Evolutionary conservation across 2,329 filamentous ascomycete species (phyloP).

Genomic region (Calcarisporium arbuscula): DNA sequence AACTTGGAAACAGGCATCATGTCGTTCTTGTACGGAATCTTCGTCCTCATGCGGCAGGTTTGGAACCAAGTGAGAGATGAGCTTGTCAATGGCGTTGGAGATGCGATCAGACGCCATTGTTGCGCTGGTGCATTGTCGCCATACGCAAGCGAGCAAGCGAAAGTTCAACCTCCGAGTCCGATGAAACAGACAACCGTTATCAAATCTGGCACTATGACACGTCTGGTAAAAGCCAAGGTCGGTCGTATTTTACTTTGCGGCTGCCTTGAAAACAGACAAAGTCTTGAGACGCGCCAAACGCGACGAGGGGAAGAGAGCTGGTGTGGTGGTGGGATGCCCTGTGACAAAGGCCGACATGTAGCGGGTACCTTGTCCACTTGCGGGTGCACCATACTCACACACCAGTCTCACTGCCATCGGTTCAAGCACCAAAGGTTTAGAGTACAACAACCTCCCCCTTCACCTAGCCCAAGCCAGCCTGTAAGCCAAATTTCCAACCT

Average conservation of each 20-base stretch:
- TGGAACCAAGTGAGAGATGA: constrained; percentile 70
- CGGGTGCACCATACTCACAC: too few relatives aligned
- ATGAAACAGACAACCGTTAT: too few relatives aligned
- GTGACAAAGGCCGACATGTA: constrained; percentile 14
- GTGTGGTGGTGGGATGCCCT: too few relatives aligned
- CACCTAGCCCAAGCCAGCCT: too few relatives aligned
- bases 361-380: too few relatives aligned
- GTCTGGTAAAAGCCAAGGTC: too few relatives aligned
- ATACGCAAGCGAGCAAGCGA: constrained; percentile 2
- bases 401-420: too few relatives aligned
- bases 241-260: background rate
- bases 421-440: too few relatives aligned
- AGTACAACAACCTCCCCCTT: too few relatives aligned
- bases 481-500: constrained; percentile 29
- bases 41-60: constrained; percentile 58
- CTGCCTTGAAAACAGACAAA: constrained; percentile 12
- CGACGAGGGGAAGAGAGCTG: constrained; percentile 12
- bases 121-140: constrained; percentile 44
- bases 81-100: constrained; percentile 69
- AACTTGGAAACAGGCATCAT: constrained; percentile 53
- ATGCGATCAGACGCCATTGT: constrained; percentile 61
- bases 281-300: constrained; percentile 21
- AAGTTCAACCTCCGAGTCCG: too few relatives aligned
- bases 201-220: too few relatives aligned
- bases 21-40: constrained; percentile 59